phyloP scores from a whole-genome alignment of 2,329 filamentous ascomycete species.

The Beauveria sp. region DNA sequence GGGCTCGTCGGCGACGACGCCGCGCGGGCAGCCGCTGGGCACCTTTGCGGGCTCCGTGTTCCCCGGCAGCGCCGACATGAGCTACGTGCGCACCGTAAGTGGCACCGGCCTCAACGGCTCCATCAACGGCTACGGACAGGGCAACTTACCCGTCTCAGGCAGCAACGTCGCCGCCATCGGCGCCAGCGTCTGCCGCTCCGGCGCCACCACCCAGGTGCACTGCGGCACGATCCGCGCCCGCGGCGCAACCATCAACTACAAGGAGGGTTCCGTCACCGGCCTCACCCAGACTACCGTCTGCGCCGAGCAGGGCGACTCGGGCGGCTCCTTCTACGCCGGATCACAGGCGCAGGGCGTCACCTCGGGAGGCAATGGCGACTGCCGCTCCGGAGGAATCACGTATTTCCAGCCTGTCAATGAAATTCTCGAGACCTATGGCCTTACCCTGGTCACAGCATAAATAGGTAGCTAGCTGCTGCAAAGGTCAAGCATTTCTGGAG shows the following conservation, averaged over 20 bases:
- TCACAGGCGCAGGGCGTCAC: conserved; percentile 35
- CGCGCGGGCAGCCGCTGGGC: conserved; percentile 24
- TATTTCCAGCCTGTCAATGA: conserved; percentile 36
- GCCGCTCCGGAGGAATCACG: conserved; percentile 27
- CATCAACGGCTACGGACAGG: conserved; percentile 28
- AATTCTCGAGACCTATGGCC: conserved; percentile 31
- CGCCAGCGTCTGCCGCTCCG: conserved; percentile 32
- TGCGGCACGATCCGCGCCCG: conserved; percentile 29
- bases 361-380: conserved; percentile 33
- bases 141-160: conserved; percentile 27
- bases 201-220: conserved; percentile 32
- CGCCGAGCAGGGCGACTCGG: conserved; percentile 35
- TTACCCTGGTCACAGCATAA: conserved; percentile 19
- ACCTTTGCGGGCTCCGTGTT: conserved; percentile 30
- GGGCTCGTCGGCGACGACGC: conserved; percentile 24
- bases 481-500: too few relatives aligned
- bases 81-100: conserved; percentile 27
- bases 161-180: conserved; percentile 29
- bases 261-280: conserved; percentile 30
- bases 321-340: conserved; percentile 32
- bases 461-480: too few relatives aligned
- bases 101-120: conserved; percentile 26
- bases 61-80: conserved; percentile 32
- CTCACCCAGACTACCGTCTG: conserved; percentile 33
- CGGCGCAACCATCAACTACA: conserved; percentile 30